Evolutionary conservation across 176 grass and related monocot species (phyloP), one percentile per base, ranked within the genome.

Genomic region (Aegilops longissima): DNA sequence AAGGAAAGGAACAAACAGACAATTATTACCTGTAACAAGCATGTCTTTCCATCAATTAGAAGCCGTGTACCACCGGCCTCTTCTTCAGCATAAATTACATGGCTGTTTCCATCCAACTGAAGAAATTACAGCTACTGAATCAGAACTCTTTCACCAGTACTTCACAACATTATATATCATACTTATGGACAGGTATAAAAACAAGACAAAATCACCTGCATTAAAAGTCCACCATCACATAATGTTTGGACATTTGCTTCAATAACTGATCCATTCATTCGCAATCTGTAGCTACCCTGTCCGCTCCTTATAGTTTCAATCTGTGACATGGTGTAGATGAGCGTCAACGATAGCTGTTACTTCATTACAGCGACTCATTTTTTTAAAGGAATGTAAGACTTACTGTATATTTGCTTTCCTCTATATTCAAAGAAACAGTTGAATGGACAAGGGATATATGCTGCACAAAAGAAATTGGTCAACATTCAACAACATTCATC

Each of bases 51-150:
- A 90, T 99, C 89, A 84, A 99, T 99, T 83, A 94, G 92, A 79
- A 99, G 97, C 25, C 92, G 83, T 82, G 90, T 99, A 85, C 97
- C 97, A 88, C 85, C 90, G 40, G 97, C 92, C 74, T 99, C 97
- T 88, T 94, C 94, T 88, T 99, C 93, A 61, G 97, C 94, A 93
- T 99, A 99, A 80, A 99, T 93, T 63, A 99, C 92, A 91, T 99
- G 94, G 66, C 92, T 99, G 27, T 96, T 99, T 82, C 94, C 97
- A 91, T 93, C 92, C 85, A 99, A 72, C 97, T 99, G 92, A 58
- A 83, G 73, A 61, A 9, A 79, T 87, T 76, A 71, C 30, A 80
- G 61, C 62, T 64, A 33, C 81, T 54, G 21, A 80, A 84, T 87
- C 35, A 80, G 30, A 84, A 81, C 4, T 69, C 84, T 79, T 36